Evolutionary conservation across 2,329 filamentous ascomycete genomes (phyloP).

Genomic region (Fusarium incarnatum): DNA sequence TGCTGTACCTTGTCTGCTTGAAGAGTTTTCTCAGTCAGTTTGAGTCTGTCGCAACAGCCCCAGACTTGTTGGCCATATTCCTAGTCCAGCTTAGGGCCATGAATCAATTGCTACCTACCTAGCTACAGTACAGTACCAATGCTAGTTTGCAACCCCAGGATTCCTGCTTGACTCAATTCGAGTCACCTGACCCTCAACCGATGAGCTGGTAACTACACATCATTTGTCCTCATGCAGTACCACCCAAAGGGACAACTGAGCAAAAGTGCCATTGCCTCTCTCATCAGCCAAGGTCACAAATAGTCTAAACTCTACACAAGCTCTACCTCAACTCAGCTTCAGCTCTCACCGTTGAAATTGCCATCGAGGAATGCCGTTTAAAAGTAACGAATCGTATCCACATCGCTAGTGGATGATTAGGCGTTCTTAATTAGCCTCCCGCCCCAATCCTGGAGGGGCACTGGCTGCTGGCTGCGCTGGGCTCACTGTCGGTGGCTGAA

Average conservation of each 20-base stretch:
- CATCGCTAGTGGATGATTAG: slow-evolving; percentile 1
- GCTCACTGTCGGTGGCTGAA: slow-evolving; percentile 33
- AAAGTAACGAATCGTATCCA: slow-evolving; percentile 1
- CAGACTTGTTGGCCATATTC: slow-evolving; percentile 2
- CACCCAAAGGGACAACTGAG: slow-evolving; percentile 1
- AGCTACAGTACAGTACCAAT: background rate
- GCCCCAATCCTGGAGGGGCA: slow-evolving; percentile 25
- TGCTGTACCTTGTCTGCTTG: background rate
- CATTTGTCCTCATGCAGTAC: slow-evolving; percentile 1
- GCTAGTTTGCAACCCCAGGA: slow-evolving; percentile 15
- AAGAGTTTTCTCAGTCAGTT: slow-evolving; percentile 10
- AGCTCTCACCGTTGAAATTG: slow-evolving; percentile 28
- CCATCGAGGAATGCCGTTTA: slow-evolving; percentile 25
- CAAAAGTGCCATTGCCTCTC: background rate
- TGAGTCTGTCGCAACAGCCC: background rate
- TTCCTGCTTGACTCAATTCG: background rate
- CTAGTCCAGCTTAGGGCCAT: slow-evolving; percentile 9
- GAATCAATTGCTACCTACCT: background rate
- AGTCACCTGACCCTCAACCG: slow-evolving; percentile 22
- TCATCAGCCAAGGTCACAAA: background rate
- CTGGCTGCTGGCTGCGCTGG: background rate
- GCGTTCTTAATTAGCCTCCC: slow-evolving; percentile 26
- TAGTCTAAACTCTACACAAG: slow-evolving; percentile 6
- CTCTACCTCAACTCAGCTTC: background rate
- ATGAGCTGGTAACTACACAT: slow-evolving; percentile 11